Percentiles rank a stretch among this genome's conserved stretches.
Evolutionary conservation across 2,329 filamentous ascomycete species (phyloP).

Genomic region (Diplodia intermedia): DNA sequence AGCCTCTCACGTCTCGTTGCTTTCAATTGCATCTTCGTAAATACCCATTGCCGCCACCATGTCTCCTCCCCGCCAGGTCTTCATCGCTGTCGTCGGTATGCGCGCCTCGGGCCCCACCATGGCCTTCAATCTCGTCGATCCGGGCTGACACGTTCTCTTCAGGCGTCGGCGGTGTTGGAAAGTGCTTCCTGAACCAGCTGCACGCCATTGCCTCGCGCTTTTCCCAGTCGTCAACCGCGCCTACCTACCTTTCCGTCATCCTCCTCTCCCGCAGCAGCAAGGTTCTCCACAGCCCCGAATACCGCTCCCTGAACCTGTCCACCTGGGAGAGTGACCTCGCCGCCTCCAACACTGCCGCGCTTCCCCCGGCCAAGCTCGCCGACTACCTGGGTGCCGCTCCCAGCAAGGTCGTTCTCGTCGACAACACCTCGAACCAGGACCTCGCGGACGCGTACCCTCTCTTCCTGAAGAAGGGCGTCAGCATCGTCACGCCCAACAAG

Average conservation of each 20-base stretch:
- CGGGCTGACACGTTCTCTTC: slow-evolving; percentile 30
- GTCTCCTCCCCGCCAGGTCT: slow-evolving; percentile 53
- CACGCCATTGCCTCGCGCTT: slow-evolving; percentile 69
- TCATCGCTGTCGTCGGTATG: slow-evolving; percentile 57
- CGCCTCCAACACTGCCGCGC: slow-evolving; percentile 68
- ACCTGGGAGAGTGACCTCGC: slow-evolving; percentile 68
- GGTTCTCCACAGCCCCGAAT: slow-evolving; percentile 76
- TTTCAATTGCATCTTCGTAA: neutral
- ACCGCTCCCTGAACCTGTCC: slow-evolving; percentile 69
- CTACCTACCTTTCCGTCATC: slow-evolving; percentile 76
- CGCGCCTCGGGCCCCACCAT: slow-evolving; percentile 4
- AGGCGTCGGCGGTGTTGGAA: slow-evolving; percentile 94
- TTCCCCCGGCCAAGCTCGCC: slow-evolving; percentile 72
- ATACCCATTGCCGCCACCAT: slow-evolving; percentile 41
- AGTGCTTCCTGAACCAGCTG: slow-evolving; percentile 86
- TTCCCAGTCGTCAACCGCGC: slow-evolving; percentile 58
- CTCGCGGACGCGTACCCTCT: slow-evolving; percentile 83
- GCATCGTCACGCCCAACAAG: slow-evolving; percentile 96
- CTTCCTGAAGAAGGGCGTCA: slow-evolving; percentile 82
- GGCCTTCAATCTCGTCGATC: neutral
- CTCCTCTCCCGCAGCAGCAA: slow-evolving; percentile 87
- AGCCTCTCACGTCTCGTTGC: neutral
- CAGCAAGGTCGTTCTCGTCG: slow-evolving; percentile 80
- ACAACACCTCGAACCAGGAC: slow-evolving; percentile 93
- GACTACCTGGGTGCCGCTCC: slow-evolving; percentile 81